phyloP scores from a whole-genome alignment of 2,329 filamentous ascomycete species.

The Calcarisporium arbuscula region DNA sequence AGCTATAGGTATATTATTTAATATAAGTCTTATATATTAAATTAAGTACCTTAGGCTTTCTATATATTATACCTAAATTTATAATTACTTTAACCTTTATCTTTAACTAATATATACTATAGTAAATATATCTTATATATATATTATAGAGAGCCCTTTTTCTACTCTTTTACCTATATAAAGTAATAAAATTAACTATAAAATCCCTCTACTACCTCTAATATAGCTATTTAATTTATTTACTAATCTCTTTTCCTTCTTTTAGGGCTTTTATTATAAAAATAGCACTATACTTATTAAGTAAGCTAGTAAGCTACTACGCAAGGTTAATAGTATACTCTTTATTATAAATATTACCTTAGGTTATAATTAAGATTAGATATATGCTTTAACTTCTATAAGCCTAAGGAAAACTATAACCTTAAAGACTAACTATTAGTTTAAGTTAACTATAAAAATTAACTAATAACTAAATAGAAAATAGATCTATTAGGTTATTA shows the following conservation, averaged over 20 bases:
- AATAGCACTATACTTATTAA: neutral
- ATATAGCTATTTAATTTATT: slow-evolving; percentile 2
- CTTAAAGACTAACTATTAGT: too few relatives aligned
- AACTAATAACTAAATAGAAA: slow-evolving; percentile 1
- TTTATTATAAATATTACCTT: slow-evolving; percentile 2
- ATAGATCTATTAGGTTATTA: slow-evolving; percentile 3
- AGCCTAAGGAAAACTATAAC: too few relatives aligned
- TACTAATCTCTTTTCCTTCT: neutral
- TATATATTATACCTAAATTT: neutral
- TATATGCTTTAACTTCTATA: slow-evolving; percentile 1
- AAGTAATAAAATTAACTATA: slow-evolving; percentile 1
- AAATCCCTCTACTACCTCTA: neutral
- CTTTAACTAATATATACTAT: slow-evolving; percentile 2
- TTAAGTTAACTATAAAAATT: slow-evolving; percentile 1
- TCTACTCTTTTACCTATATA: neutral
- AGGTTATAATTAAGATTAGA: neutral
- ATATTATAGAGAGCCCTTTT: slow-evolving; percentile 4
- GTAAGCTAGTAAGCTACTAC: neutral
- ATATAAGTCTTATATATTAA: slow-evolving; percentile 1
- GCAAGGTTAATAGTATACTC: slow-evolving; percentile 1
- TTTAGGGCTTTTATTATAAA: neutral
- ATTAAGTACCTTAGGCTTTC: neutral
- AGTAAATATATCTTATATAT: slow-evolving; percentile 1
- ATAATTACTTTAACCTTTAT: neutral
- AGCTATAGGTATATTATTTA: neutral